phyloP scores from a whole-genome alignment of 768 basidiomycete species.

The Russula sp. region DNA sequence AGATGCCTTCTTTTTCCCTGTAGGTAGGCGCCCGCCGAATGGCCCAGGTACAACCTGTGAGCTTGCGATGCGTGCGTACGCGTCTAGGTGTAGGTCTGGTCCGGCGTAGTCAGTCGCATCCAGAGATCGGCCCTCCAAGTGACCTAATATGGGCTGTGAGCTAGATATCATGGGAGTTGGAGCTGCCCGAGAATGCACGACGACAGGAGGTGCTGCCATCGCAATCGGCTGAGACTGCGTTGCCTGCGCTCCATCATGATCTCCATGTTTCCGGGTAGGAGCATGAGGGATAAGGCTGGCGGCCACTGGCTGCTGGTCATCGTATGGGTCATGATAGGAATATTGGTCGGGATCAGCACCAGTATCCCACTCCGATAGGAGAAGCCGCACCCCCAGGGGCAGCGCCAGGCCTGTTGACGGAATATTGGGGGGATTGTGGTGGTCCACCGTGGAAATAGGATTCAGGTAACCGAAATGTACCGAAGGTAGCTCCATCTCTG shows the following conservation, averaged over 20 bases:
- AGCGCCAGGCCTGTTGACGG: neutral
- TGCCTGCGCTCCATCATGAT: neutral
- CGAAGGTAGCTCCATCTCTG: slow-evolving; percentile 43
- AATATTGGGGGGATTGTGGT: slow-evolving; percentile 15
- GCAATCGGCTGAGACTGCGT: neutral
- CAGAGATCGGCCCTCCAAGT: neutral
- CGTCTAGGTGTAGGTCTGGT: neutral
- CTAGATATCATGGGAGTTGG: neutral
- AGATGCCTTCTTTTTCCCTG: slow-evolving; percentile 44
- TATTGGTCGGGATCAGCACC: slow-evolving; percentile 46
- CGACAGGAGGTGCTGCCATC: neutral
- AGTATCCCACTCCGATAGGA: slow-evolving; percentile 63
- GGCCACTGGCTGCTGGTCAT: slow-evolving; percentile 15
- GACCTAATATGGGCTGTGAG: neutral
- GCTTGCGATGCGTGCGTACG: slow-evolving; percentile 35
- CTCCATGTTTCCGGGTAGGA: neutral
- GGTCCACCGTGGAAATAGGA: slow-evolving; percentile 35
- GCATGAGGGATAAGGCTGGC: neutral
- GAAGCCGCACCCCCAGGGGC: slow-evolving; percentile 50
- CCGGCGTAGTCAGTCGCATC: neutral
- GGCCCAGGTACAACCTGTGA: slow-evolving; percentile 69
- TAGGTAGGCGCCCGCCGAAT: slow-evolving; percentile 50
- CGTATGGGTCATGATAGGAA: slow-evolving; percentile 50
- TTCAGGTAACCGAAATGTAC: slow-evolving; percentile 56
- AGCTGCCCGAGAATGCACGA: neutral